phyloP scores from a whole-genome alignment of 176 grass and related monocot genomes.

The Ampelocalamus luodianensis region DNA sequence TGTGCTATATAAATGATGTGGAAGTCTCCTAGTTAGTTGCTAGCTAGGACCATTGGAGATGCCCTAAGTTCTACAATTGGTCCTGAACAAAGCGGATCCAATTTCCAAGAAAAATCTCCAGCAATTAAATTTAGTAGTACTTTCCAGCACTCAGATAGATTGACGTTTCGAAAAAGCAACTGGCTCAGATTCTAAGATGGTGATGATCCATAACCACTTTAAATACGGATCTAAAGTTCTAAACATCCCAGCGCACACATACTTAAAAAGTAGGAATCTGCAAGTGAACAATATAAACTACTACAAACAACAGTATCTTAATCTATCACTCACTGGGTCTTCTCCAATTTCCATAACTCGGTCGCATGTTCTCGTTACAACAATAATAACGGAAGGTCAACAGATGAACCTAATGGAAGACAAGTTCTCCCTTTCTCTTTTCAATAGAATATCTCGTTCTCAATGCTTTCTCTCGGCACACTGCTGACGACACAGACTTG shows the following conservation, averaged over 20 bases:
- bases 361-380: background rate
- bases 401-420: background rate
- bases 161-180: background rate
- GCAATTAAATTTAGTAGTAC: background rate
- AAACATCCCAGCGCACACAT: background rate
- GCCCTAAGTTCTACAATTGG: slow-evolving; percentile 23
- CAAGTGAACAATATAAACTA: slow-evolving; percentile 19
- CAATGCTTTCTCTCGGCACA: background rate
- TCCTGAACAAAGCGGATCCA: background rate
- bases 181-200: slow-evolving; percentile 17
- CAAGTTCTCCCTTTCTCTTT: background rate
- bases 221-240: slow-evolving; percentile 5
- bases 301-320: slow-evolving; percentile 18
- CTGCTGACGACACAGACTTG: background rate
- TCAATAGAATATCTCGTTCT: background rate
- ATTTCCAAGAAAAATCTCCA: background rate
- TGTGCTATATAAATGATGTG: no score
- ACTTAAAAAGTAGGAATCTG: background rate
- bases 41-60: no score
- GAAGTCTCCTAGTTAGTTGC: no score
- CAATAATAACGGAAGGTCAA: slow-evolving; percentile 22
- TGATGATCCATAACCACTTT: slow-evolving; percentile 16
- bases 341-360: background rate
- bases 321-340: background rate
- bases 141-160: slow-evolving; percentile 19